Conservation (phyloP, 345 rosid genomes). For the Firmiana major region DNA sequence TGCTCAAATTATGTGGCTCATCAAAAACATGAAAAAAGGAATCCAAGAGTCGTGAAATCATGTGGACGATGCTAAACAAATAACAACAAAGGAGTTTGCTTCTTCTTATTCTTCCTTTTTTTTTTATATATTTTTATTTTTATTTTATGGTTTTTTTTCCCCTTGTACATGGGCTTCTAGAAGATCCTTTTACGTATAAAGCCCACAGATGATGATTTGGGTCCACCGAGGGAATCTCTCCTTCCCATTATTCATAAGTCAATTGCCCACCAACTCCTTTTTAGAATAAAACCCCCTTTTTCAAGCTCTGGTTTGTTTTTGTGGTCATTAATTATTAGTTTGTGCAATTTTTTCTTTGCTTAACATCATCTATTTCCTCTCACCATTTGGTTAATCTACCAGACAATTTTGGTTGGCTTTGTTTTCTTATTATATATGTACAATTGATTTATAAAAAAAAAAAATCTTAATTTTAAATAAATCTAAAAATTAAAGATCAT, state of each 20-base stretch:
- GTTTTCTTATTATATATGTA: neutral
- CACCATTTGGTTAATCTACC: neutral
- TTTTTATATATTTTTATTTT: neutral
- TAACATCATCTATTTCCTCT: neutral
- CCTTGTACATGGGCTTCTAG: slow-evolving; percentile 4
- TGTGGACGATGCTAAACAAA: neutral
- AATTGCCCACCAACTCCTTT: slow-evolving; percentile 7
- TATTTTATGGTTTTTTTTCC: too few relatives aligned
- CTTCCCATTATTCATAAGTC: neutral
- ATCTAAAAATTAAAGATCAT: too few relatives aligned
- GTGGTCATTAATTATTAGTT: neutral
- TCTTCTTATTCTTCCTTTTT: neutral
- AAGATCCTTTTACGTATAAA: neutral
- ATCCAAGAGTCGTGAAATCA: neutral
- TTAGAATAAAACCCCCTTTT: neutral
- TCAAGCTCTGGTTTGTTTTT: neutral
- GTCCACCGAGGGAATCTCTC: neutral
- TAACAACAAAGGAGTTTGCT: neutral
- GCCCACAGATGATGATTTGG: neutral
- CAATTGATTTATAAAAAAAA: too few relatives aligned
- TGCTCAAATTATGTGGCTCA: neutral
- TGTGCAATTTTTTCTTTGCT: neutral
- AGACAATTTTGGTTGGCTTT: neutral
- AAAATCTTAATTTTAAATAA: too few relatives aligned
- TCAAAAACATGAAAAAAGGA: neutral